A percentile compares a stretch with the other conserved stretches of the same genome.
These are phyloP conservation scores for Peronosclerospora sorghi DNA, from an alignment of 352 stramenopile species.

Conservation along the genomic window DNA sequence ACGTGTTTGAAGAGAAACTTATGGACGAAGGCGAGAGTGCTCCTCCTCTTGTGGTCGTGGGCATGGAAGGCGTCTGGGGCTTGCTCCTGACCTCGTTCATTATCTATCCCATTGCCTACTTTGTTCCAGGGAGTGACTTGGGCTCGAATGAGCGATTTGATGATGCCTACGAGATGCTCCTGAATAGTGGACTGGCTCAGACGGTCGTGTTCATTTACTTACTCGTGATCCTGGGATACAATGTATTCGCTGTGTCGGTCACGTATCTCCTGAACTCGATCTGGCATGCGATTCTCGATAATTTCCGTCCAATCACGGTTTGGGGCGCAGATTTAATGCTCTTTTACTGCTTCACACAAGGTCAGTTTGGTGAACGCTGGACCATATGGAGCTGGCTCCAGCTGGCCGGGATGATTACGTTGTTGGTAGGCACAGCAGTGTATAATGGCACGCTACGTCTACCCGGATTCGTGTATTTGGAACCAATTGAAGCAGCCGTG, in stretches of 20 bases:
- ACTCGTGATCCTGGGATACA: conserved; percentile 92
- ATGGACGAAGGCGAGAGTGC: conserved; percentile 90
- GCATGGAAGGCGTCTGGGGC: conserved; percentile 96
- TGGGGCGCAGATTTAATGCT: conserved; percentile 92
- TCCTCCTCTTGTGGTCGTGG: conserved; percentile 88
- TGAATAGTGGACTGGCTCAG: conserved; percentile 53
- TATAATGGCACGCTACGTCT: conserved; percentile 91
- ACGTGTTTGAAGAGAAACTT: conserved; percentile 97
- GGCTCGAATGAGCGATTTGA: conserved; percentile 91
- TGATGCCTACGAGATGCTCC: conserved; percentile 64
- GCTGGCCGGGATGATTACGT: conserved; percentile 86
- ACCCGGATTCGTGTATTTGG: conserved; percentile 66
- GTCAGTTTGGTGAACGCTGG: conserved; percentile 90
- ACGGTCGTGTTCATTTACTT: conserved; percentile 82
- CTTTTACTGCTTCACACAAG: conserved; percentile 90
- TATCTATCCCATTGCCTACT: conserved; percentile 90
- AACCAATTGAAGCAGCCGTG: conserved; percentile 49
- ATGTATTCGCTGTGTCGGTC: conserved; percentile 94
- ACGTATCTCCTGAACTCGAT: conserved; percentile 94
- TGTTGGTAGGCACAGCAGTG: conserved; percentile 92
- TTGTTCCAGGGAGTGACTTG: conserved; percentile 86
- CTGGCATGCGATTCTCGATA: conserved; percentile 97
- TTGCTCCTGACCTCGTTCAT: conserved; percentile 87
- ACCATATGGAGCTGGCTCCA: conserved; percentile 92
- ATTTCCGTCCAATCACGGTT: conserved; percentile 94